A percentile compares a stretch with the other conserved stretches of the same genome.
phyloP scores from a whole-genome alignment of 148 eudicot species.

The Camellia japonica region DNA sequence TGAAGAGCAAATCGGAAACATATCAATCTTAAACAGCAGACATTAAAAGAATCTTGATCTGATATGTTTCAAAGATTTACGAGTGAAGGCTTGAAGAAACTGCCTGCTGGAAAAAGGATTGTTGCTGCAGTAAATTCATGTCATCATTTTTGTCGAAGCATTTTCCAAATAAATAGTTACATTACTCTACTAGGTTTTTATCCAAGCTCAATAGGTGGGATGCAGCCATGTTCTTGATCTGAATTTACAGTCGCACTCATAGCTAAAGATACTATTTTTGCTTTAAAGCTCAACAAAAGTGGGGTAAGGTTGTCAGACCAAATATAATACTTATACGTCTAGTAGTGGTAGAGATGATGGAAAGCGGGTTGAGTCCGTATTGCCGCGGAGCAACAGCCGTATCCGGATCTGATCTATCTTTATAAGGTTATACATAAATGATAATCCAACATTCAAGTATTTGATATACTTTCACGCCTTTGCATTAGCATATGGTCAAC shows the following conservation, averaged over 20 bases:
- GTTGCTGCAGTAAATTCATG: not conserved
- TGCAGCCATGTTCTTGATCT: not conserved
- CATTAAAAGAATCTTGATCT: not conserved
- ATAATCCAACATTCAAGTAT: not conserved
- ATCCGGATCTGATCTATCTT: not conserved
- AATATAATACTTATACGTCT: not conserved
- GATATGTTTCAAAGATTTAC: not conserved
- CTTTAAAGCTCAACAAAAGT: not conserved
- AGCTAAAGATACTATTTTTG: not conserved
- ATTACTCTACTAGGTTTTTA: not conserved
- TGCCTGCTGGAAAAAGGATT: slow-evolving; percentile 2
- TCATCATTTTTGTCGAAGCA: not conserved
- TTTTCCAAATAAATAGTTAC: not conserved
- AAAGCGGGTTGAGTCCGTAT: no score
- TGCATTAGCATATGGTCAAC: not conserved
- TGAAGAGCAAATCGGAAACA: not conserved
- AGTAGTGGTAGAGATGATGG: not conserved
- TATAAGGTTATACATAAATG: not conserved
- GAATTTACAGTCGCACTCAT: not conserved
- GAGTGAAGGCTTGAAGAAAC: not conserved
- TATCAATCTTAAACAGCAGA: slow-evolving; percentile 1
- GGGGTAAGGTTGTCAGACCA: not conserved
- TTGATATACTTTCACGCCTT: not conserved
- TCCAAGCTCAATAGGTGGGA: not conserved
- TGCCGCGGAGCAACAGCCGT: no score